Evolutionary conservation across 768 basidiomycete genomes (phyloP).

Genomic region (Sutorius australiensis): DNA sequence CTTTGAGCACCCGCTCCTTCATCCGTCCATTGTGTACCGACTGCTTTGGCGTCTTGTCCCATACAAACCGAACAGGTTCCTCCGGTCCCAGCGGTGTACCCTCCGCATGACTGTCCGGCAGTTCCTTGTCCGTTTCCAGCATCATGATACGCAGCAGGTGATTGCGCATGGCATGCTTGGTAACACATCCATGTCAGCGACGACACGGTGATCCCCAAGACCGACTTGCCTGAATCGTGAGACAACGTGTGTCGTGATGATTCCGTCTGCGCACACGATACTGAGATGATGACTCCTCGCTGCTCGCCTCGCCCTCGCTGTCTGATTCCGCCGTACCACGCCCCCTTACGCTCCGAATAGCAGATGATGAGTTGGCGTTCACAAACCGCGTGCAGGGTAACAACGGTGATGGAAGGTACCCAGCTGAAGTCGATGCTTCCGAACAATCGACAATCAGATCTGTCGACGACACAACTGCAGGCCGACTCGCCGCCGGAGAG

Average conservation of each 20-base stretch:
- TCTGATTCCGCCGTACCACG: conserved; percentile 31
- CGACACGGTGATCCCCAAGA: not conserved
- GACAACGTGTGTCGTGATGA: conserved; percentile 60
- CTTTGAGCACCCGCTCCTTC: conserved; percentile 59
- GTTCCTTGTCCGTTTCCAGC: conserved; percentile 48
- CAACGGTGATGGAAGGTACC: conserved; percentile 15
- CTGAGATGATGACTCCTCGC: conserved; percentile 30
- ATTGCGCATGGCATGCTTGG: conserved; percentile 65
- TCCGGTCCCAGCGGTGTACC: conserved; percentile 40
- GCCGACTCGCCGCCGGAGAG: conserved; percentile 10
- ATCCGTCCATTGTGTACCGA: conserved; percentile 70
- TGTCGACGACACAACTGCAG: conserved; percentile 9
- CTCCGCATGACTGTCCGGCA: conserved; percentile 63
- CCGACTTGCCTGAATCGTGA: conserved; percentile 60
- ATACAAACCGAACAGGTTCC: conserved; percentile 71
- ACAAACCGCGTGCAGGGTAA: conserved; percentile 21
- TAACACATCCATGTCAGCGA: conserved; percentile 5
- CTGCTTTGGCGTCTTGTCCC: conserved; percentile 74
- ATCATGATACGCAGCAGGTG: conserved; percentile 63
- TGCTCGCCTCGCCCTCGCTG: conserved; percentile 37
- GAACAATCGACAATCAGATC: not conserved
- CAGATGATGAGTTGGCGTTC: conserved; percentile 10
- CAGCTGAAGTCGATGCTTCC: conserved; percentile 3
- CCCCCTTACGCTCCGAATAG: conserved; percentile 23
- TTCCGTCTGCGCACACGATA: conserved; percentile 45